Evolutionary conservation across 2,329 filamentous ascomycete species (phyloP).

Genomic region (Penicillium corylophilum): DNA sequence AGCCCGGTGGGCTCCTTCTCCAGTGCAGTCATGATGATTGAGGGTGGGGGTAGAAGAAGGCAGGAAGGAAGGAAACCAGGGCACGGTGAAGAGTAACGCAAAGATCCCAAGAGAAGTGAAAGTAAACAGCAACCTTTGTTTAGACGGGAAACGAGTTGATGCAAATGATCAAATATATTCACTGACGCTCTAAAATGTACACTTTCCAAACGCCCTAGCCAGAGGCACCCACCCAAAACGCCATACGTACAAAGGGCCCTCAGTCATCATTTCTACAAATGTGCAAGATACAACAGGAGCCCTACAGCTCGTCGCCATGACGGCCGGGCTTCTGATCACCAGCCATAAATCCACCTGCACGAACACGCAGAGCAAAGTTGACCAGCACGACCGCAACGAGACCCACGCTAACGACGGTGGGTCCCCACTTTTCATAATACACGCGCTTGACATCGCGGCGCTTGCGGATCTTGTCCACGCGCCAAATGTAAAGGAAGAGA

Average conservation of each 20-base stretch:
- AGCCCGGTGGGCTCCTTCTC: neutral
- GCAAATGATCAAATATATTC: conserved; percentile 1
- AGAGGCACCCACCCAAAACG: neutral
- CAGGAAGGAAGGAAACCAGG: neutral
- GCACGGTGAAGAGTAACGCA: neutral
- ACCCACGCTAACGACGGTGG: conserved; percentile 70
- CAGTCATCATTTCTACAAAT: neutral
- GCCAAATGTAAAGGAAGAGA: conserved; percentile 80
- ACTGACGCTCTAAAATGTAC: neutral
- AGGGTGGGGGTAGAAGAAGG: neutral
- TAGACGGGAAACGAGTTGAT: neutral
- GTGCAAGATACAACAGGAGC: neutral
- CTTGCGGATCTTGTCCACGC: conserved; percentile 79
- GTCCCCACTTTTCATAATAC: conserved; percentile 89
- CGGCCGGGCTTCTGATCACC: conserved; percentile 9
- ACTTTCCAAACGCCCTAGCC: neutral
- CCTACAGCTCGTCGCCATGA: conserved; percentile 18
- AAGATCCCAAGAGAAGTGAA: neutral
- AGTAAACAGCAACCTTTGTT: neutral
- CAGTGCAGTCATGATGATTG: neutral
- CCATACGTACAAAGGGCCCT: neutral
- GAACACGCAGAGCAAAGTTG: conserved; percentile 79
- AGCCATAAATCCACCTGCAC: conserved; percentile 43
- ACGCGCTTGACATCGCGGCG: conserved; percentile 70
- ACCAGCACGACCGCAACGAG: conserved; percentile 72